These are phyloP conservation scores for Podaxis sp. DNA, from an alignment of 768 basidiomycete genomes.

Conservation along the genomic window DNA sequence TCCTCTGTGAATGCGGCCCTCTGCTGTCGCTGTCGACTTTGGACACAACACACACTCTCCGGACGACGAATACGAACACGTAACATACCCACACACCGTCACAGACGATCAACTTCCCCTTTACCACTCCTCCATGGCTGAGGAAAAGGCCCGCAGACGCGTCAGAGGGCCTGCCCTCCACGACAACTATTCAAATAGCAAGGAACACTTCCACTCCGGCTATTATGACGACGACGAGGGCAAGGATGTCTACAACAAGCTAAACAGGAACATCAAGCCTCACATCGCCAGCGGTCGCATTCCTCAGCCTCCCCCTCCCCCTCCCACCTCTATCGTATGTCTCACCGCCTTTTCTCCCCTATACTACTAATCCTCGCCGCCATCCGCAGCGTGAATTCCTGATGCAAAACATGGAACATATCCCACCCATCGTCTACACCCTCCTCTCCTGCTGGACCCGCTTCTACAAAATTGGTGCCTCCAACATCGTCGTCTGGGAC, in stretches of 20 bases:
- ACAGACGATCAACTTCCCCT: slow-evolving; percentile 18
- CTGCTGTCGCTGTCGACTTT: slow-evolving; percentile 72
- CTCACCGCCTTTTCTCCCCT: slow-evolving; percentile 19
- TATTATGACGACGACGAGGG: slow-evolving; percentile 45
- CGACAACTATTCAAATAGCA: slow-evolving; percentile 1
- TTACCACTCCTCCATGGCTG: slow-evolving; percentile 36
- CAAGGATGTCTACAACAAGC: slow-evolving; percentile 54
- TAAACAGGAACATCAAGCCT: slow-evolving; percentile 31
- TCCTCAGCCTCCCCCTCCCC: slow-evolving; percentile 60
- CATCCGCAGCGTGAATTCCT: slow-evolving; percentile 65
- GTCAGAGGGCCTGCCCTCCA: slow-evolving; percentile 27
- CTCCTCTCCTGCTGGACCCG: slow-evolving; percentile 94
- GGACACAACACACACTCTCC: slow-evolving; percentile 53
- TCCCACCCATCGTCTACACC: slow-evolving; percentile 84
- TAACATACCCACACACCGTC: slow-evolving; percentile 50
- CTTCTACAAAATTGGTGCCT: slow-evolving; percentile 88
- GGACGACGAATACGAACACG: slow-evolving; percentile 72
- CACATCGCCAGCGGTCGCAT: slow-evolving; percentile 59
- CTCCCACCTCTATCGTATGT: slow-evolving; percentile 64
- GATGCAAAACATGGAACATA: slow-evolving; percentile 75
- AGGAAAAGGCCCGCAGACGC: slow-evolving; percentile 66
- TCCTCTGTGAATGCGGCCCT: slow-evolving; percentile 52
- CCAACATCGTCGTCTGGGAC: slow-evolving; percentile 93
- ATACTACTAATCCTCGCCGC: slow-evolving; percentile 15
- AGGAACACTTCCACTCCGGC: not conserved